A percentile compares a stretch with the other conserved stretches of the same genome.
Conservation (phyloP, 1,284 basidiomycete genomes). For the Moesziomyces parantarcticus region DNA sequence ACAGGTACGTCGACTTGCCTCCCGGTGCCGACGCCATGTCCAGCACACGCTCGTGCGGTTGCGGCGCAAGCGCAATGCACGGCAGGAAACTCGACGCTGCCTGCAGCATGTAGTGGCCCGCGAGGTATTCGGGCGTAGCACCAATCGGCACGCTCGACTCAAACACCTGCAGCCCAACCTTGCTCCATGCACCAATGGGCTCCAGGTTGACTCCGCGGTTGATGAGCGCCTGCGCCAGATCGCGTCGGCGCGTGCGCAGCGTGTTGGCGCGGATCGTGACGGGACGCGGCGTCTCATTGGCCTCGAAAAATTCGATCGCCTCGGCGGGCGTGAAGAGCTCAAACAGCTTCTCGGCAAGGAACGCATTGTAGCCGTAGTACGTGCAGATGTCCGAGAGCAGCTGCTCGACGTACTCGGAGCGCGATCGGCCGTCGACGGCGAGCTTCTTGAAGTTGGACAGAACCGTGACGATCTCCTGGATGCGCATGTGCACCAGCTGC, state of each 20-base stretch:
- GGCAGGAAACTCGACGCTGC: constrained; percentile 99
- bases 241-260: constrained; percentile 88
- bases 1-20: constrained; percentile 84
- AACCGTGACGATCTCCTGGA: constrained; percentile 86
- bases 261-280: constrained; percentile 99
- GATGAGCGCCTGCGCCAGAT: constrained; percentile 92
- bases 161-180: constrained; percentile 97
- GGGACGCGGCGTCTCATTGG: constrained; percentile 94
- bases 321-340: constrained; percentile 91
- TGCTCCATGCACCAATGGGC: constrained; percentile 98
- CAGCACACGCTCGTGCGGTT: constrained; percentile 91
- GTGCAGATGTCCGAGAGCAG: constrained; percentile 75
- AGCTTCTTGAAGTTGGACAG: constrained; percentile 69
- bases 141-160: constrained; percentile 91
- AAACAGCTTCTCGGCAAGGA: constrained; percentile 93
- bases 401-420: constrained; percentile 86
- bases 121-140: constrained; percentile 98
- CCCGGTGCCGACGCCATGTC: constrained; percentile 99
- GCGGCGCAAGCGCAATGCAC: constrained; percentile 92
- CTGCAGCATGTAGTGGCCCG: constrained; percentile 99
- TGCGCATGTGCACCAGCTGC: constrained; percentile 84
- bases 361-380: constrained; percentile 98
- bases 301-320: constrained; percentile 94
- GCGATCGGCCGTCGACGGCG: constrained; percentile 74
- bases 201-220: constrained; percentile 92